These are phyloP conservation scores for Epicoccum sorghinum DNA, from an alignment of 2,329 filamentous ascomycete genomes.

Conservation along the genomic window DNA sequence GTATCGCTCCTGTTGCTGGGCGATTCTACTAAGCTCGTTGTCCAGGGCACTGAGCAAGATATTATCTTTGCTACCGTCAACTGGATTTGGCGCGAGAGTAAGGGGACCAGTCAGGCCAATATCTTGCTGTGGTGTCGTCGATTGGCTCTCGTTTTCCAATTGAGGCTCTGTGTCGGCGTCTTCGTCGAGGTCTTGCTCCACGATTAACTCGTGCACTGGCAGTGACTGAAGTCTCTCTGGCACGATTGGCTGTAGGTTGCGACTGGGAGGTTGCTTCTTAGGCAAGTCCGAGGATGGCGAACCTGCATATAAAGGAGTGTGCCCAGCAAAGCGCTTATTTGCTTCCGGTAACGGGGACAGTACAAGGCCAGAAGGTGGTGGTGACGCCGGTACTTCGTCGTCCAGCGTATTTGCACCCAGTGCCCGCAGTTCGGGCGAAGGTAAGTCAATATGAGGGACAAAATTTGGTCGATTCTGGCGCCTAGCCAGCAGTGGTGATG, in stretches of 20 bases:
- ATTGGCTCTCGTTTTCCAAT: constrained; percentile 16
- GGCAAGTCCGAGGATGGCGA: constrained; percentile 7
- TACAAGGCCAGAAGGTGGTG: constrained; percentile 36
- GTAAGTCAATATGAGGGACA: constrained; percentile 34
- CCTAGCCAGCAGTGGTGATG: constrained; percentile 29
- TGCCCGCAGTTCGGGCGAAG: constrained; percentile 8
- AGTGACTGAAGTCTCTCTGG: constrained; percentile 17
- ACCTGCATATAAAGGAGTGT: constrained; percentile 41
- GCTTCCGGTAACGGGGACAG: constrained; percentile 43
- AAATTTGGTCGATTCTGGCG: constrained; percentile 32
- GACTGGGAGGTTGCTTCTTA: constrained; percentile 12
- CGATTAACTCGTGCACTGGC: constrained; percentile 19
- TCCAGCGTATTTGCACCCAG: constrained; percentile 14
- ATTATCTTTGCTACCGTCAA: constrained; percentile 37
- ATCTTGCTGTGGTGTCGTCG: constrained; percentile 29
- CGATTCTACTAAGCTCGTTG: constrained; percentile 34
- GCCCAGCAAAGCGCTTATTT: constrained; percentile 45
- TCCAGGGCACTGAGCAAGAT: constrained; percentile 39
- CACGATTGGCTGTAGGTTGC: constrained; percentile 1
- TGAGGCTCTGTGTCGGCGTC: constrained; percentile 12
- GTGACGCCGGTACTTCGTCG: constrained; percentile 38
- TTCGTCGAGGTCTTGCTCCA: constrained; percentile 13
- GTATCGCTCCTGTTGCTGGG: constrained; percentile 25
- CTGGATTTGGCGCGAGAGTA: constrained; percentile 41
- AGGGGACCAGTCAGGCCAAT: constrained; percentile 36